Evolutionary conservation across 805 yeast genomes (phyloP), one percentile per base, ranked within the genome.

Genomic region (Sugiyamaella marilandica): DNA sequence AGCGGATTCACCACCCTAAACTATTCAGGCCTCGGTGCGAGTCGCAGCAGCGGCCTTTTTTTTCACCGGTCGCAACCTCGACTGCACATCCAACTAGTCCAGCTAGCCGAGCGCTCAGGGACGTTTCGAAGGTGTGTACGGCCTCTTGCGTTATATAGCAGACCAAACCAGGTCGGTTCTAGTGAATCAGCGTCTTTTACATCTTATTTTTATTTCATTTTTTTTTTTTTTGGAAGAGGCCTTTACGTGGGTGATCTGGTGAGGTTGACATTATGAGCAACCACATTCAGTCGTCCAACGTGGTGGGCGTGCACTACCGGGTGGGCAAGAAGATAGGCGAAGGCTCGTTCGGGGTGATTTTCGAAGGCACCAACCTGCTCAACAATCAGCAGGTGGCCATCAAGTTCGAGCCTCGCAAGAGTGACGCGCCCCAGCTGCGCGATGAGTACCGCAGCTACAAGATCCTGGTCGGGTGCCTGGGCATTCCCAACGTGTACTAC

Each of bases 241-340:
- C 13, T 16, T 39, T 14, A 14, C 19, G 19, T 2, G 3, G 2
- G 43, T 39, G 16, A 24, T 24, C 29, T 24, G 29, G 29, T 3
- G 7, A 5, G 3, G 3, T 24, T 5, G 7, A 24, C 19, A 45
- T 24, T 31, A 50, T 50, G 53, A 41, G 49, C 29, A 54, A 55
- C 54, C 66, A 63, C 41, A 56, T 60, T 37, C 76, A 74, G 52
- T 70, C 74, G 53, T 76, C 82, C 41, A 82, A 81, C 68, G 81
- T 85, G 39, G 97, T 94, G 45, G 99, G 99, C 21, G 83, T 92
- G 56, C 99, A 94, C 74, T 94, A 91, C 73, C 86, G 90, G 62
- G 94, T 94, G 53, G 99, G 98, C 54, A 92, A 91, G 70, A 94
- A 94, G 73, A 91, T 94, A 56, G 99, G 99, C 53, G 98, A 94